A percentile compares a stretch with the other conserved stretches of the same genome.
These are phyloP conservation scores for Bocquillonia castaneifolia DNA, from an alignment of 441 rosid species.

Conservation along the genomic window DNA sequence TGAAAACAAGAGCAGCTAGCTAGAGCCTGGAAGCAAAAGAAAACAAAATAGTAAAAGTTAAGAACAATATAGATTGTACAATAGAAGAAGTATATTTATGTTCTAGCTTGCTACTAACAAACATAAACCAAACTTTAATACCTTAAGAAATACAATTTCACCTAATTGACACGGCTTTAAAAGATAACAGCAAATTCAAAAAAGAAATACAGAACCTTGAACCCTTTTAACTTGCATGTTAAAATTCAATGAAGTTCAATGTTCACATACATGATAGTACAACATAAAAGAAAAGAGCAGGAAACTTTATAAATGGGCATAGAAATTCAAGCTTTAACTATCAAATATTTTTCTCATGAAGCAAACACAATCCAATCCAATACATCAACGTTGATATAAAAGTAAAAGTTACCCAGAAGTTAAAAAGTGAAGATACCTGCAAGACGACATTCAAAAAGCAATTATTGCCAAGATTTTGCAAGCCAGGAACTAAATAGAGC, in stretches of 20 bases:
- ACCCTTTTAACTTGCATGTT: background rate
- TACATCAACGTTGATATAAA: background rate
- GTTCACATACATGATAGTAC: too few species aligned
- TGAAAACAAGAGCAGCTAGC: slow-evolving; percentile 70
- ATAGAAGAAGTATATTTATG: background rate
- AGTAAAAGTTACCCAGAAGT: slow-evolving; percentile 10
- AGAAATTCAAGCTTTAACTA: background rate
- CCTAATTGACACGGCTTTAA: background rate
- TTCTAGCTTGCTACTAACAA: background rate
- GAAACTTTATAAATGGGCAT: background rate
- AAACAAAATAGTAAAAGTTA: background rate
- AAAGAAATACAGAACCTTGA: background rate
- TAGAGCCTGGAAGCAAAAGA: slow-evolving; percentile 50
- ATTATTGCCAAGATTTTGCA: slow-evolving; percentile 75
- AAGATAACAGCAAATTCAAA: background rate
- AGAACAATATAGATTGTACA: background rate
- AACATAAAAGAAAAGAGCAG: background rate
- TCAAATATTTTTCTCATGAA: background rate
- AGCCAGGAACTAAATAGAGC: slow-evolving; percentile 52
- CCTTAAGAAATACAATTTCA: too few species aligned
- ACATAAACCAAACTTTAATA: background rate
- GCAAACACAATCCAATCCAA: background rate
- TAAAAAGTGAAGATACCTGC: slow-evolving; percentile 46
- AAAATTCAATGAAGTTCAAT: background rate
- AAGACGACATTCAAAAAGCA: slow-evolving; percentile 80